Conservation (phyloP, 345 rosid genomes). For the Noccaea bulbosa region DNA sequence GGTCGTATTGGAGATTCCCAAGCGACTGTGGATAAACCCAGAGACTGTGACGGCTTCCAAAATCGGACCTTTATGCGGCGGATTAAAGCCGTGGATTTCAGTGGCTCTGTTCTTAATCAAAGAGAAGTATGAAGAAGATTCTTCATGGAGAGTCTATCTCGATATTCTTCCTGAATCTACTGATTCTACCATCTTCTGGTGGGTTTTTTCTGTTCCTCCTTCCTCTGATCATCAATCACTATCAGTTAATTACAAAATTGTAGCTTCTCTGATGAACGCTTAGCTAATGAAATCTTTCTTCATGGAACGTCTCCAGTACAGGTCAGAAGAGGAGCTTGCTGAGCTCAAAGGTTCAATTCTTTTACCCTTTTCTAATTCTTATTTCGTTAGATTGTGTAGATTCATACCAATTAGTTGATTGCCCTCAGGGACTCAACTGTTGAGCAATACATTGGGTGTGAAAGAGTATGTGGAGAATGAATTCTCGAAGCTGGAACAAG, state of each 20-base stretch:
- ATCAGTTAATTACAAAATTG: too few species aligned
- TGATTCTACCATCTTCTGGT: slow-evolving; percentile 88
- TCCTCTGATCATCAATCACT: slow-evolving; percentile 8
- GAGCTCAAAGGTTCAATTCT: slow-evolving; percentile 76
- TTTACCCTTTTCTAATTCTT: neutral
- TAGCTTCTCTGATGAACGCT: neutral
- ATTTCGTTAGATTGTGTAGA: neutral
- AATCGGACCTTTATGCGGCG: slow-evolving; percentile 71
- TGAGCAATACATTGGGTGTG: slow-evolving; percentile 72
- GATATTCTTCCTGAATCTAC: slow-evolving; percentile 77
- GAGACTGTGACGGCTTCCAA: slow-evolving; percentile 76
- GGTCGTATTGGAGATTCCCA: slow-evolving; percentile 85
- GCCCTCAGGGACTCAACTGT: slow-evolving; percentile 71
- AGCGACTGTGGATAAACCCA: slow-evolving; percentile 84
- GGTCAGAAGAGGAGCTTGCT: slow-evolving; percentile 95
- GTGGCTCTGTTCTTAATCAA: slow-evolving; percentile 82
- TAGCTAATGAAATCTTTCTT: slow-evolving; percentile 42
- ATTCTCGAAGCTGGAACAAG: slow-evolving; percentile 65
- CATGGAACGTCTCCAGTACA: slow-evolving; percentile 74
- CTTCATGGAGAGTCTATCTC: slow-evolving; percentile 75
- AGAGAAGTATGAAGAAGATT: slow-evolving; percentile 67
- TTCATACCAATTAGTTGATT: slow-evolving; percentile 13
- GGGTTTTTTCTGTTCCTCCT: slow-evolving; percentile 48
- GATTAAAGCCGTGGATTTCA: slow-evolving; percentile 84
- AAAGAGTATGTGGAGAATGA: slow-evolving; percentile 67